phyloP scores from a whole-genome alignment of 1,284 basidiomycete species.

The Sphaerobolus stellatus region DNA sequence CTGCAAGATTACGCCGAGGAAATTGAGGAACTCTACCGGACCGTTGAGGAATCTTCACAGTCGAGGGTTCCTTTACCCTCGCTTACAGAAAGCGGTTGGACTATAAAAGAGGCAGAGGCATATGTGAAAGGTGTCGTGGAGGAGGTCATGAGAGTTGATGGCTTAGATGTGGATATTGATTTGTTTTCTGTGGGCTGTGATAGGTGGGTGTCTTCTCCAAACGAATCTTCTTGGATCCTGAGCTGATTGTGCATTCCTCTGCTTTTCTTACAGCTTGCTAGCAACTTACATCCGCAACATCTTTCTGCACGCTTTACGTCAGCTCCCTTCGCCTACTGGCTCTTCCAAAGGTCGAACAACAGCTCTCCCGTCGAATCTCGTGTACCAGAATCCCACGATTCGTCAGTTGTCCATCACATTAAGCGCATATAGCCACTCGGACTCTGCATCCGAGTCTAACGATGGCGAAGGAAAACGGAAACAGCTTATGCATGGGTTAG shows the following conservation, averaged over 20 bases:
- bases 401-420: neutral
- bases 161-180: conserved; percentile 15
- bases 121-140: conserved; percentile 11
- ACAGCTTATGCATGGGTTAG: neutral
- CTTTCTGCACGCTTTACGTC: conserved; percentile 32
- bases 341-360: neutral
- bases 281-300: conserved; percentile 44
- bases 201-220: conserved; percentile 21
- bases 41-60: conserved; percentile 15
- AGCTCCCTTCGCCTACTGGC: conserved; percentile 16
- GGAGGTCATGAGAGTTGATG: conserved; percentile 3
- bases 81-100: conserved; percentile 7
- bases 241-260: conserved; percentile 20
- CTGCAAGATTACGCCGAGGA: conserved; percentile 31
- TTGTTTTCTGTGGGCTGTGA: conserved; percentile 19
- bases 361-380: conserved; percentile 2
- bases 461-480: neutral
- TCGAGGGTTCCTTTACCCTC: conserved; percentile 8
- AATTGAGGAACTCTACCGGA: conserved; percentile 30
- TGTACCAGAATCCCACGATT: conserved; percentile 1
- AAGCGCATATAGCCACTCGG: neutral
- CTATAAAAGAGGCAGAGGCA: neutral
- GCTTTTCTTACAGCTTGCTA: conserved; percentile 32
- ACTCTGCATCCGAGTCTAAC: neutral
- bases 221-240: conserved; percentile 23